phyloP scores from a whole-genome alignment of 345 rosid genomes.

The Pistacia vera region DNA sequence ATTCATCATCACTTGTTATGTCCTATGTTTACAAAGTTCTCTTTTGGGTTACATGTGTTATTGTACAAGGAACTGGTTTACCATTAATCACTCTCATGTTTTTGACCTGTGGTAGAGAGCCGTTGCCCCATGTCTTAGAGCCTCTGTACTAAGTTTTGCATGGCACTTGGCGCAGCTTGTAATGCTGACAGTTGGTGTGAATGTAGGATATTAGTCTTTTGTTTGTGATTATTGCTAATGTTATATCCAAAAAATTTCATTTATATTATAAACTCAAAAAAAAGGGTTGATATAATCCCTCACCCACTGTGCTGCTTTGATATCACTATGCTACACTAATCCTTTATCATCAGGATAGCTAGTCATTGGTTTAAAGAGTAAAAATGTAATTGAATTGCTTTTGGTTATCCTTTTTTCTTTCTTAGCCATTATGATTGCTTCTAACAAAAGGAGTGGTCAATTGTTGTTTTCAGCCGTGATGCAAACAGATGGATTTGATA shows the following conservation, averaged over 20 bases:
- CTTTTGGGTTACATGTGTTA: background rate
- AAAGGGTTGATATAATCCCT: too few relatives aligned
- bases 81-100: background rate
- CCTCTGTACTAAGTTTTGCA: background rate
- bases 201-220: background rate
- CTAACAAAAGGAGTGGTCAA: background rate
- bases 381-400: too few relatives aligned
- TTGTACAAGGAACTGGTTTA: background rate
- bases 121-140: background rate
- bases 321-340: too few relatives aligned
- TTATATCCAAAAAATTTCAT: background rate
- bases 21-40: background rate
- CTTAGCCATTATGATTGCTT: too few relatives aligned
- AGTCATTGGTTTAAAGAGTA: too few relatives aligned
- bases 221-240: background rate
- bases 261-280: too few relatives aligned
- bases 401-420: too few relatives aligned
- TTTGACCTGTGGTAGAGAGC: background rate
- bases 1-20: background rate
- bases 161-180: background rate
- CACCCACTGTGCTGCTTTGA: too few relatives aligned
- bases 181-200: background rate
- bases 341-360: too few relatives aligned
- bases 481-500: slow-evolving; percentile 78
- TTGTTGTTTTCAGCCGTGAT: slow-evolving; percentile 56